phyloP scores from a whole-genome alignment of 768 basidiomycete species.

The Rhodotorula sphaerocarpa region DNA sequence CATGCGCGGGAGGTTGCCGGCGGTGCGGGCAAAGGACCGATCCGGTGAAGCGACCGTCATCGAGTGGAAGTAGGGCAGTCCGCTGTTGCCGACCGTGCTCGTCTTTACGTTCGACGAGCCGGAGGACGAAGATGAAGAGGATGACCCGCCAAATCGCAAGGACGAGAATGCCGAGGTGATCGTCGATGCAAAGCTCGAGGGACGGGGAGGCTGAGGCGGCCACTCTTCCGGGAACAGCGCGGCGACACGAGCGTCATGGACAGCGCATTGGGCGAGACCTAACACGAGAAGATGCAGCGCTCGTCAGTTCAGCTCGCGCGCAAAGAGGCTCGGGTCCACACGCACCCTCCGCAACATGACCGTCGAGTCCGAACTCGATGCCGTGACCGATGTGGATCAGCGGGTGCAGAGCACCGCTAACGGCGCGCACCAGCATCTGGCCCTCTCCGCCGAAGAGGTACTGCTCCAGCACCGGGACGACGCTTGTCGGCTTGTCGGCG shows the following conservation, averaged over 20 bases:
- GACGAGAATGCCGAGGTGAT: constrained; percentile 31
- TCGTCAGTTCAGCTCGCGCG: not conserved
- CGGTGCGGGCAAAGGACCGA: constrained; percentile 19
- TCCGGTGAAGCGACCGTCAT: constrained; percentile 5
- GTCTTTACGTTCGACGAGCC: constrained; percentile 1
- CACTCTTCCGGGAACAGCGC: constrained; percentile 33
- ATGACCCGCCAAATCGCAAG: constrained; percentile 4
- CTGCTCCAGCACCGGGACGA: constrained; percentile 32
- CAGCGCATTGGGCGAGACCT: constrained; percentile 37
- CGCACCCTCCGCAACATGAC: constrained; percentile 35
- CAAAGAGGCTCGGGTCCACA: not conserved
- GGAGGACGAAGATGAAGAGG: not conserved
- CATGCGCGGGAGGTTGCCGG: constrained; percentile 18
- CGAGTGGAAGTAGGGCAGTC: constrained; percentile 6
- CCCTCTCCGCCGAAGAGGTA: constrained; percentile 35
- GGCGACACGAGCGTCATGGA: constrained; percentile 11
- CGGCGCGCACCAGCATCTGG: constrained; percentile 34
- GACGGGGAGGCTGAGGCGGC: constrained; percentile 25
- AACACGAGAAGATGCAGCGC: no score
- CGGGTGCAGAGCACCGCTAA: constrained; percentile 37
- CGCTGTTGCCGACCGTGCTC: constrained; percentile 1
- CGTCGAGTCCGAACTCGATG: constrained; percentile 38
- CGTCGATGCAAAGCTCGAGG: constrained; percentile 7
- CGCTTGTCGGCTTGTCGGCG: constrained; percentile 13
- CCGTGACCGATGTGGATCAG: constrained; percentile 39